phyloP scores from a whole-genome alignment of 202 grass and related monocot genomes.

The Hordeum pubiflorum region DNA sequence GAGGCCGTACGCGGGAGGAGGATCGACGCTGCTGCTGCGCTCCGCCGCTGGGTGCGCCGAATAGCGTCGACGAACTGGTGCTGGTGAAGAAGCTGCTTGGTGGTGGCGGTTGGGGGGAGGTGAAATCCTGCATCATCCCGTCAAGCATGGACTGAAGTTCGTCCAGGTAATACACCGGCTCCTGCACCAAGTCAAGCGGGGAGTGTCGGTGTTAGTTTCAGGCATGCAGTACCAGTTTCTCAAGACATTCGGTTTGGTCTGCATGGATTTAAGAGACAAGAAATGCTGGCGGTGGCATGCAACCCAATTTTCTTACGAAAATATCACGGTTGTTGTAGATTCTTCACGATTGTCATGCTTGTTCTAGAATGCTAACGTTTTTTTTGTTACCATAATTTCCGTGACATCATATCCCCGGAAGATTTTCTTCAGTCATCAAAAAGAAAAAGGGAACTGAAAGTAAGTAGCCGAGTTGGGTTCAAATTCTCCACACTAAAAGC shows the following conservation, averaged over 20 bases:
- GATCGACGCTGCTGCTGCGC: neutral
- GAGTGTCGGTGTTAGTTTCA: neutral
- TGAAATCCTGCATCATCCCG: conserved; percentile 54
- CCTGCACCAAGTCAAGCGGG: conserved; percentile 16
- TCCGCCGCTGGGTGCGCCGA: neutral
- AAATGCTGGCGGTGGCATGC: neutral
- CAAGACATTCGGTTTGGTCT: neutral
- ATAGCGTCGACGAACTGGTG: neutral
- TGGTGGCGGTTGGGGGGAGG: neutral
- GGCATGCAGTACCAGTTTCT: neutral
- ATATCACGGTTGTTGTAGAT: neutral
- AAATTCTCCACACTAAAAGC: neutral
- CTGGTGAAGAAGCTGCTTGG: conserved; percentile 11
- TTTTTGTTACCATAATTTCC: neutral
- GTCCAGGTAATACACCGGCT: conserved; percentile 41
- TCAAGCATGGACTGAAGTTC: conserved; percentile 66
- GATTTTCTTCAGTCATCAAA: neutral
- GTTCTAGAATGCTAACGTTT: neutral
- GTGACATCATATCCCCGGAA: neutral
- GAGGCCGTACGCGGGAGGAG: neutral
- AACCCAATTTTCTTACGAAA: neutral
- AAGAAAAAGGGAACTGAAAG: neutral
- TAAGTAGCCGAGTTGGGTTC: neutral
- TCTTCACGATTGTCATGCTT: neutral
- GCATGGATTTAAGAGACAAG: neutral